Percentiles rank a stretch among this genome's conserved stretches.
Conservation (phyloP, 176 grass and related monocot genomes). For the Zea mays region Zm-B73-REFERENCE-NAM-5.0 NC_050098.1:208791001-208791500, state of each 20-base stretch:
- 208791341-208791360: conserved; percentile 79
- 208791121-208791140: neutral
- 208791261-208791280: conserved; percentile 85
- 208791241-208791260: conserved; percentile 90
- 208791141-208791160: conserved; percentile 18
- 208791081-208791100: neutral
- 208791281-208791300: conserved; percentile 68
- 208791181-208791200: conserved; percentile 80
- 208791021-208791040: conserved; percentile 84
- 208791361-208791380: conserved; percentile 27
- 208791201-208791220: conserved; percentile 95
- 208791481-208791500: neutral
- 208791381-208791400: conserved; percentile 22
- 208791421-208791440: neutral
- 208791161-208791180: conserved; percentile 27
- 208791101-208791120: neutral
- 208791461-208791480: neutral
- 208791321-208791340: conserved; percentile 94
- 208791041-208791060: conserved; percentile 94
- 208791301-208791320: conserved; percentile 85
- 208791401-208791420: neutral
- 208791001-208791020: conserved; percentile 89
- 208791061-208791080: conserved; percentile 64
- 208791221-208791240: conserved; percentile 94
- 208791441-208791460: neutral